These are phyloP conservation scores for Monilinia laxa DNA, from an alignment of 2,329 filamentous ascomycete genomes.

Conservation along the genomic window DNA sequence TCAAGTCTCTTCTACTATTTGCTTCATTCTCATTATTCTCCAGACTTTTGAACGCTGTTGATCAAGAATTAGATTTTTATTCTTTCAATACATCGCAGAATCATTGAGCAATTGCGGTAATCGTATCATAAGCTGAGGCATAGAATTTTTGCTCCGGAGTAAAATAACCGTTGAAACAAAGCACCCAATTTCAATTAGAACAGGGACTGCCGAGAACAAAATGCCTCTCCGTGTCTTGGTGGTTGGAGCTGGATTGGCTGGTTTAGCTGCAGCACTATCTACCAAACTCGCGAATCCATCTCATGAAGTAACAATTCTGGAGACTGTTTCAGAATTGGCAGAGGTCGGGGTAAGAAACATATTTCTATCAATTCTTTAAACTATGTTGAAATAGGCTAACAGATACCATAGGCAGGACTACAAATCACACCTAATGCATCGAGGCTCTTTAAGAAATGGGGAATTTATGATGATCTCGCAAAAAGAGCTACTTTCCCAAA, in stretches of 20 bases:
- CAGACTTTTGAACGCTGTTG: neutral
- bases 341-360: conserved; percentile 41
- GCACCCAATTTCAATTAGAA: neutral
- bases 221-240: conserved; percentile 43
- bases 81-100: neutral
- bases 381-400: neutral
- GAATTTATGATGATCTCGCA: conserved; percentile 32
- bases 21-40: neutral
- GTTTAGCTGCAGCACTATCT: conserved; percentile 44
- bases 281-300: conserved; percentile 40
- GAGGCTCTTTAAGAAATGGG: conserved; percentile 37
- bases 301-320: conserved; percentile 46
- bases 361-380: neutral
- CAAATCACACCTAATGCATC: conserved; percentile 39
- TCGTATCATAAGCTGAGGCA: neutral
- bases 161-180: neutral
- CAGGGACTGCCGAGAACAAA: neutral
- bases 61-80: neutral
- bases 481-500: conserved; percentile 44
- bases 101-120: neutral
- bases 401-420: conserved; percentile 32
- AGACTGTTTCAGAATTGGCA: conserved; percentile 44
- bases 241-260: conserved; percentile 47
- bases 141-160: too few species aligned
- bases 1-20: neutral